A percentile compares a stretch with the other conserved stretches of the same genome.
Conservation (phyloP, 108 stramenopile genomes). For the Pseudonitzschia pungens region DNA sequence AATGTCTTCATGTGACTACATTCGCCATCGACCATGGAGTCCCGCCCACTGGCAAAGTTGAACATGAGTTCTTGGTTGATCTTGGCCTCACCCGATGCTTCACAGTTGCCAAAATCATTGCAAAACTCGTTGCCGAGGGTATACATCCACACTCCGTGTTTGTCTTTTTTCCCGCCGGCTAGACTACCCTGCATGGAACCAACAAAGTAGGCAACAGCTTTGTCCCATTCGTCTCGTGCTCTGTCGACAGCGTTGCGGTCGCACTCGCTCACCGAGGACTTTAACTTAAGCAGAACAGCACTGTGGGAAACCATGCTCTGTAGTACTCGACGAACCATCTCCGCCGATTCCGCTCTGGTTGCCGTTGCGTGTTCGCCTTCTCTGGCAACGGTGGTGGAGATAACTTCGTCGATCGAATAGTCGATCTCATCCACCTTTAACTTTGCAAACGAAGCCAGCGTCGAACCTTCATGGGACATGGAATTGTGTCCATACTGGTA, state of each 20-base stretch:
- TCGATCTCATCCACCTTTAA: constrained; percentile 23
- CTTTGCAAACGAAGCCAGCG: constrained; percentile 37
- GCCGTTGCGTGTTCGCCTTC: constrained; percentile 28
- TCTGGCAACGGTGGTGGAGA: constrained; percentile 34
- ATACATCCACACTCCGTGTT: constrained; percentile 56
- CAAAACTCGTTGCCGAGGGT: constrained; percentile 74
- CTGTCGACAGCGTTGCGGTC: constrained; percentile 16
- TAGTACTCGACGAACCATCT: constrained; percentile 48
- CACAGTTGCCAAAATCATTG: constrained; percentile 53
- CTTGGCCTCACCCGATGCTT: constrained; percentile 44
- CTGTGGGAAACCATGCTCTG: constrained; percentile 57
- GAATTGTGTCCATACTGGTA: constrained; percentile 62
- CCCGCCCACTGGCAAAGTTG: constrained; percentile 47
- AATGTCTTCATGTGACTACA: constrained; percentile 40
- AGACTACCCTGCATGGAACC: constrained; percentile 67
- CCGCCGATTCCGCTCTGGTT: constrained; percentile 37
- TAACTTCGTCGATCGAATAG: constrained; percentile 37
- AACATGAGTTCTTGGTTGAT: constrained; percentile 52
- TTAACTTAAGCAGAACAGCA: constrained; percentile 39
- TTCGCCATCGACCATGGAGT: constrained; percentile 27
- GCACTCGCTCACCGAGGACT: constrained; percentile 40
- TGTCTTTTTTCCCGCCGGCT: constrained; percentile 38
- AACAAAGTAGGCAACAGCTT: constrained; percentile 62
- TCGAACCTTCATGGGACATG: background rate
- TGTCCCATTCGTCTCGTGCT: constrained; percentile 43